Evolutionary conservation across 2,329 filamentous ascomycete species (phyloP), one percentile per base, ranked within the genome.

Genomic region (Talaromyces pinophilus): DNA sequence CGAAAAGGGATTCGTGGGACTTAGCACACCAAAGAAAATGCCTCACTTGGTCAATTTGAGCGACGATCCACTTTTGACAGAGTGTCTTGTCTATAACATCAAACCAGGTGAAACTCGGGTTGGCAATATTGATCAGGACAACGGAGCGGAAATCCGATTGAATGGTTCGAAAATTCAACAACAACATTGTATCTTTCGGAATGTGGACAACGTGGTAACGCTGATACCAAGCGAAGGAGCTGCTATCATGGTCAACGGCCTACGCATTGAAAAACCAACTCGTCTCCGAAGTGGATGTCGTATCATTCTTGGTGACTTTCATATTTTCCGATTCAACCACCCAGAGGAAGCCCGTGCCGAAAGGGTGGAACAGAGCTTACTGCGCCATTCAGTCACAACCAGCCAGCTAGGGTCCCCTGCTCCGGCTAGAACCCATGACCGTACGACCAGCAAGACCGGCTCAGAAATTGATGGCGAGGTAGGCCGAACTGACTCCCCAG

Each of bases 11-110:
- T 97, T 97, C 74, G 90, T 99, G 68, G 95, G 95, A 15, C 83
- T 99, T 68, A 94, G 92, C 67, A 98, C 93, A 22, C 95, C 95
- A 0, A 99, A 99, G 82, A 97, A 97, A 81, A 99, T 98, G 92
- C 95, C 95, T 8, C 95, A 99, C 87, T 82, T 99, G 79, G 95
- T 99, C 79, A 99, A 99, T 77, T 81, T 99, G 71, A 97, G 93
- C n/a, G 92, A 95, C 75, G 92, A 95, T 75, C 95, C 95, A 8
- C 84, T 99, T 38, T 85, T 99, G 54, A 93, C 94, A 5, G 95
- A 99, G 81, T 99, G 95, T 80, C 83, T 99, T 66, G 92, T 99
- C 46, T 99, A 99, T 82, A 99, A 99, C 74, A 86, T 99, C 71
- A 99, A 99, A 78, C 94, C 95, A 6, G 95, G 95, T 38, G 91